phyloP scores from a whole-genome alignment of 2,329 filamentous ascomycete genomes.

The Botrytis hyacinthi region DNA sequence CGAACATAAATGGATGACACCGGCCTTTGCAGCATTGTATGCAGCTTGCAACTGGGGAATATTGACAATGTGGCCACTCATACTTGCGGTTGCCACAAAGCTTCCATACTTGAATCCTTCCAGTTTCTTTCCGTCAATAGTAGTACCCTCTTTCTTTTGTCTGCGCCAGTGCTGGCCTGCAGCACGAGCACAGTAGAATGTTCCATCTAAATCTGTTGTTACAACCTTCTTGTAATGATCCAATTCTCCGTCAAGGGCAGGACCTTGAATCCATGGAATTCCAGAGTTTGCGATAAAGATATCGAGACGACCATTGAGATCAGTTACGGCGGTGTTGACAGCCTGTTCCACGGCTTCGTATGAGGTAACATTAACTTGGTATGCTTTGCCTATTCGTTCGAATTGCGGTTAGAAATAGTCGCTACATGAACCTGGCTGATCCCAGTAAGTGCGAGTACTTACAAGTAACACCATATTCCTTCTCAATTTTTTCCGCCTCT shows the following conservation, averaged over 20 bases:
- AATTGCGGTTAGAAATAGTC: slow-evolving; percentile 8
- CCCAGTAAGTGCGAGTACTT: slow-evolving; percentile 36
- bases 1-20: slow-evolving; percentile 56
- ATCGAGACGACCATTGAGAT: slow-evolving; percentile 74
- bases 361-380: slow-evolving; percentile 59
- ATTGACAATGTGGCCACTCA: slow-evolving; percentile 76
- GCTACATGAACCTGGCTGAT: no score
- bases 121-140: slow-evolving; percentile 59
- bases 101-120: slow-evolving; percentile 61
- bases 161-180: slow-evolving; percentile 68
- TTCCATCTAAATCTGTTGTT: slow-evolving; percentile 70
- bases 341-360: slow-evolving; percentile 43
- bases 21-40: slow-evolving; percentile 73
- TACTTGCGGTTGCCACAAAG: slow-evolving; percentile 76
- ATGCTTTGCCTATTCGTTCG: slow-evolving; percentile 51
- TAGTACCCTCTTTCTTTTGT: slow-evolving; percentile 66
- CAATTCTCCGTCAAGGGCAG: slow-evolving; percentile 63
- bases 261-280: slow-evolving; percentile 68
- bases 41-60: slow-evolving; percentile 71
- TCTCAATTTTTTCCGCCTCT: slow-evolving; percentile 61
- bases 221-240: slow-evolving; percentile 67
- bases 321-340: slow-evolving; percentile 51
- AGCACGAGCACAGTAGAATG: slow-evolving; percentile 72
- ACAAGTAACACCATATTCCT: slow-evolving; percentile 67
- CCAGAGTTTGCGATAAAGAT: slow-evolving; percentile 79